Percentiles rank a stretch among this genome's conserved stretches.
phyloP scores from a whole-genome alignment of 2,329 filamentous ascomycete genomes.

The Triangularia setosa region DNA sequence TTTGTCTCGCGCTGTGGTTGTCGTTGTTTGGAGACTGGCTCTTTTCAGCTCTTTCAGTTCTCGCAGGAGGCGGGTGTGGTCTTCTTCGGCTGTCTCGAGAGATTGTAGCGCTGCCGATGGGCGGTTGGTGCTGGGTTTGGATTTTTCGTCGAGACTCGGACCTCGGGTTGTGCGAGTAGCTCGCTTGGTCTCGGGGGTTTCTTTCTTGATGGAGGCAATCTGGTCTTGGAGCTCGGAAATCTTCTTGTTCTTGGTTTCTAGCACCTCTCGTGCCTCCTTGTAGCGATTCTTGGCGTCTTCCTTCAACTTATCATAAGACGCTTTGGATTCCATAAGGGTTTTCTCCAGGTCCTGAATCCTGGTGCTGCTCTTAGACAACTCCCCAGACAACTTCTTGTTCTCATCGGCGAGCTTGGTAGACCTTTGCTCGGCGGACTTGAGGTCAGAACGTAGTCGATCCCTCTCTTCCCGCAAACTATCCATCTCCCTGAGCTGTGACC shows the following conservation, averaged over 20 bases:
- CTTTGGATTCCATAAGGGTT: conserved; percentile 23
- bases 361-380: conserved; percentile 28
- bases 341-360: conserved; percentile 31
- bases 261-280: conserved; percentile 51
- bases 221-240: conserved; percentile 54
- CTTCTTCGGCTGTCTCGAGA: conserved; percentile 17
- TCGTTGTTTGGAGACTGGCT: conserved; percentile 6
- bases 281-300: conserved; percentile 51
- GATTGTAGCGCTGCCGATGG: conserved; percentile 13
- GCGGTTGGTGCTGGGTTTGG: conserved; percentile 23
- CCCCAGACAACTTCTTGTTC: conserved; percentile 32
- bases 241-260: conserved; percentile 54
- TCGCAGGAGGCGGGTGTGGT: conserved; percentile 10
- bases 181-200: conserved; percentile 12
- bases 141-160: conserved; percentile 28
- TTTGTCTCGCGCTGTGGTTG: not conserved
- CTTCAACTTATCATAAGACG: conserved; percentile 51
- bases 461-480: conserved; percentile 50
- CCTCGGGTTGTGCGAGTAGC: conserved; percentile 24
- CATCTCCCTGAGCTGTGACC: conserved; percentile 51
- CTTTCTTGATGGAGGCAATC: conserved; percentile 42
- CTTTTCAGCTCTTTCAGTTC: conserved; percentile 19
- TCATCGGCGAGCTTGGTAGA: conserved; percentile 37
- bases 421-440: conserved; percentile 46
- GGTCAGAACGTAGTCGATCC: conserved; percentile 47